Base-by-base conservation (phyloP, 805 yeast species). In the Nakazawaea wickerhamii region DNA sequence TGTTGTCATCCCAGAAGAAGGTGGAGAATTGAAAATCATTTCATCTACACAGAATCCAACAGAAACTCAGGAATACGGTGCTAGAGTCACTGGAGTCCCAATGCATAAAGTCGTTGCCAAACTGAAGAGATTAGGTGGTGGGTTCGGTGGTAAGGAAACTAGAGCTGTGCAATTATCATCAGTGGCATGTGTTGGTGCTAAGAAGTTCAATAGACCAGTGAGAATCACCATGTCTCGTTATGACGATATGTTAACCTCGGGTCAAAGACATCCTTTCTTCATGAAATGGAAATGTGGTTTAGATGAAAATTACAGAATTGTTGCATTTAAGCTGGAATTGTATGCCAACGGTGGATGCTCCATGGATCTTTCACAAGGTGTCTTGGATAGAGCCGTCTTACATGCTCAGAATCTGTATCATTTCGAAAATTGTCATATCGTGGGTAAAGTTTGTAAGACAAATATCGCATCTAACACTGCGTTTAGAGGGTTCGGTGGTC, bases 281-380 rank as follows among this genome's bases (percentile, higher is more conserved):
- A 52, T 60, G 48, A 67, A 64, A 39, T 70, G 72, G 65, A 57
- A 60, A 34, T 72, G 68, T 9, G 64, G 68, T 2, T 46, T 70
- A 37, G 72, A 70, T 47, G 60, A 65, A 43, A 52, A 67, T 48
- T 56, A 57, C 51, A 64, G 61, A 50, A 68, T 70, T 48, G 62
- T 64, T 1, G 75, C 66, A 5, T 48, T 65, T 27, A 62, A 66
- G 34, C 60, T 63, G 18, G 55, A 55, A 14, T 52, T 69, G 27
- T 70, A 60, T 49, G 73, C 71, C 14, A 70, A 70, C 49, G 73
- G 69, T 10, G 76, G 76, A 15, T 70, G 71, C 68, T 64, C 71
- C 17, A 60, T 69, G 69, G 76, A 70, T 50, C 55, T 70, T 35
- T 65, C 73, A 5, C 59, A 69, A 47, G 76, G 76, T 41, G 76